These are phyloP conservation scores for Solanum pinnatisectum DNA, from an alignment of 257 asterid genomes.

Conservation along the genomic window DNA sequence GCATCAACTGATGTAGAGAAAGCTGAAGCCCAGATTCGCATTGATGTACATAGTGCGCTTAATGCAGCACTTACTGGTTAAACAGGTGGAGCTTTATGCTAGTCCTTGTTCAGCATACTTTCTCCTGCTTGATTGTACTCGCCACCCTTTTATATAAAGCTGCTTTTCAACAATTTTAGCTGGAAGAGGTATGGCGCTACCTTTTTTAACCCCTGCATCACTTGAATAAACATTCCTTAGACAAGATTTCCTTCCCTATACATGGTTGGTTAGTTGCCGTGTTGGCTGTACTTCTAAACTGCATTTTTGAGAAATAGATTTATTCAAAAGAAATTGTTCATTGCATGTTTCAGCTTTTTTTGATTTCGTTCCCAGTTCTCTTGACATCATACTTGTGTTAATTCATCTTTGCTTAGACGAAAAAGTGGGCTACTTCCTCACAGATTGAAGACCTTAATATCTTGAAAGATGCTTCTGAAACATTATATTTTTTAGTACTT, in stretches of 20 bases:
- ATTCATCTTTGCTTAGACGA: neutral
- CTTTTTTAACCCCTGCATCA: neutral
- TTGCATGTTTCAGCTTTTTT: neutral
- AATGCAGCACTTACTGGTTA: slow-evolving; percentile 75
- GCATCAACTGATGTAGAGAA: slow-evolving; percentile 77
- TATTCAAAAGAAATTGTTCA: neutral
- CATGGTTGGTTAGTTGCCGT: neutral
- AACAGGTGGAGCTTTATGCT: neutral
- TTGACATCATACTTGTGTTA: neutral
- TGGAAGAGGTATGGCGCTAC: neutral
- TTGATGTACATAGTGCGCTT: slow-evolving; percentile 81
- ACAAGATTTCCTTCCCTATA: neutral
- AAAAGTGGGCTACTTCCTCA: neutral
- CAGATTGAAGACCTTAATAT: neutral
- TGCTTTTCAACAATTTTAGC: neutral
- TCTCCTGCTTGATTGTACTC: neutral
- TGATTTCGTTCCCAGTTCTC: neutral
- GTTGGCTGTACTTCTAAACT: neutral
- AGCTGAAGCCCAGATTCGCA: slow-evolving; percentile 82
- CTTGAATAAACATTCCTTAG: neutral
- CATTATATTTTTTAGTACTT: neutral
- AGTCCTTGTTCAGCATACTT: neutral
- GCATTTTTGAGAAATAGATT: neutral
- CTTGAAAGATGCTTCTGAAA: neutral
- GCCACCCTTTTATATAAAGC: neutral